These are phyloP conservation scores for Talaromyces sp. DNA, from an alignment of 2,329 filamentous ascomycete genomes.

Conservation along the genomic window DNA sequence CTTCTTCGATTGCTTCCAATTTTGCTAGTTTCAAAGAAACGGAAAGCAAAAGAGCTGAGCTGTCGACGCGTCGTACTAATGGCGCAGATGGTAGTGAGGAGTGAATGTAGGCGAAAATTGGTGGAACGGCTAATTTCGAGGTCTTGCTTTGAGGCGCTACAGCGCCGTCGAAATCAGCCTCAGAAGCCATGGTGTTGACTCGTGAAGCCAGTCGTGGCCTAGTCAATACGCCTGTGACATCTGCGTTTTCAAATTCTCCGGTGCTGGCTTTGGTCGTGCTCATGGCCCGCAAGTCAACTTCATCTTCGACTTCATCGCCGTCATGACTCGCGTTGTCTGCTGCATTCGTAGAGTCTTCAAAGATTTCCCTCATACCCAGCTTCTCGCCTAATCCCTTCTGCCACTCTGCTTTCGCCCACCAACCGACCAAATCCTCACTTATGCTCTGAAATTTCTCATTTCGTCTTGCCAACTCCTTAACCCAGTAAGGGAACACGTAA, in stretches of 20 bases:
- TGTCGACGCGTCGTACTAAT: constrained; percentile 85
- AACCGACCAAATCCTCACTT: constrained; percentile 86
- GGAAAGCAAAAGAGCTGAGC: constrained; percentile 73
- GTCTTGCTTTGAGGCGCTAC: constrained; percentile 8
- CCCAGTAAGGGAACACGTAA: constrained; percentile 91
- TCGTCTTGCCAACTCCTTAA: constrained; percentile 75
- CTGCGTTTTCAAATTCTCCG: constrained; percentile 19
- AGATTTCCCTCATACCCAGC: constrained; percentile 67
- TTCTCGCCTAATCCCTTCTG: constrained; percentile 77
- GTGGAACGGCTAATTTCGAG: constrained; percentile 58
- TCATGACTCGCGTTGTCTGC: constrained; percentile 37
- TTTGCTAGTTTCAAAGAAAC: constrained; percentile 86
- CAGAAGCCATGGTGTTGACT: constrained; percentile 26
- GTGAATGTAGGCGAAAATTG: constrained; percentile 80
- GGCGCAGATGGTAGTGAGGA: constrained; percentile 53
- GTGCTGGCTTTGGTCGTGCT: constrained; percentile 51
- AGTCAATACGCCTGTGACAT: constrained; percentile 20
- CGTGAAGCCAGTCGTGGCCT: constrained; percentile 30
- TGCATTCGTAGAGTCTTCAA: constrained; percentile 36
- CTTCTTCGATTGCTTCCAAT: constrained; percentile 65
- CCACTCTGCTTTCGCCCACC: constrained; percentile 95
- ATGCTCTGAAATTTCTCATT: constrained; percentile 85
- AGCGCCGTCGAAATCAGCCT: constrained; percentile 21
- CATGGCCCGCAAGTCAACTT: constrained; percentile 55
- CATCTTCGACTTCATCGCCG: constrained; percentile 50